A percentile compares a stretch with the other conserved stretches of the same genome.
Evolutionary conservation across 495 filamentous ascomycete genomes (phyloP).

Genomic region (Penicillium maclennaniae): DNA sequence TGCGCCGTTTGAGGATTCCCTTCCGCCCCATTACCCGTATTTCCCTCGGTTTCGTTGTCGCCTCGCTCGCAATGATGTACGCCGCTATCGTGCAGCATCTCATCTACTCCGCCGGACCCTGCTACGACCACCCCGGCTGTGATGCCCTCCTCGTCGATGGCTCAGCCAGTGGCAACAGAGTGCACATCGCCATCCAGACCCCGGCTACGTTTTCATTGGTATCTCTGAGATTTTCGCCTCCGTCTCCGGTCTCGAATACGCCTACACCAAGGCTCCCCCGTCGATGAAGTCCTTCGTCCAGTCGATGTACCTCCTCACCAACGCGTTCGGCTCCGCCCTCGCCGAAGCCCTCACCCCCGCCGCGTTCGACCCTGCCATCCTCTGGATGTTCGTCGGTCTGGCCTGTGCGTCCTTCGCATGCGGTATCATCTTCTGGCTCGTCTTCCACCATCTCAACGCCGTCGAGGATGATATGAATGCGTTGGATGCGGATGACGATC

Average conservation of each 20-base stretch:
- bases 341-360: slow-evolving; percentile 67
- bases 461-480: slow-evolving; percentile 48
- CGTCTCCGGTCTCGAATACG: slow-evolving; percentile 70
- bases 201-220: slow-evolving; percentile 68
- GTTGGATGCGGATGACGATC: slow-evolving; percentile 37
- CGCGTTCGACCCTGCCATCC: slow-evolving; percentile 64
- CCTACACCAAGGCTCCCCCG: slow-evolving; percentile 78
- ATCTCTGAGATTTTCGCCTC: slow-evolving; percentile 72
- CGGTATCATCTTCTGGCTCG: slow-evolving; percentile 43
- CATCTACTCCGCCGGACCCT: slow-evolving; percentile 61
- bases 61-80: slow-evolving; percentile 58
- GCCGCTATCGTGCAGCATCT: slow-evolving; percentile 69
- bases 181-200: slow-evolving; percentile 67
- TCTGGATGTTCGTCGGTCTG: slow-evolving; percentile 64
- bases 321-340: slow-evolving; percentile 67
- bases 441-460: slow-evolving; percentile 43
- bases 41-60: slow-evolving; percentile 64
- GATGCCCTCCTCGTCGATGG: slow-evolving; percentile 31
- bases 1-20: slow-evolving; percentile 60
- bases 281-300: slow-evolving; percentile 81
- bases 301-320: slow-evolving; percentile 68
- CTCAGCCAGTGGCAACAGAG: slow-evolving; percentile 36
- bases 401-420: slow-evolving; percentile 45
- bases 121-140: slow-evolving; percentile 39
- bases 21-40: slow-evolving; percentile 75